Base-by-base conservation (phyloP, 768 basidiomycete genomes). In the Agrocybe chaxingu region DNA sequence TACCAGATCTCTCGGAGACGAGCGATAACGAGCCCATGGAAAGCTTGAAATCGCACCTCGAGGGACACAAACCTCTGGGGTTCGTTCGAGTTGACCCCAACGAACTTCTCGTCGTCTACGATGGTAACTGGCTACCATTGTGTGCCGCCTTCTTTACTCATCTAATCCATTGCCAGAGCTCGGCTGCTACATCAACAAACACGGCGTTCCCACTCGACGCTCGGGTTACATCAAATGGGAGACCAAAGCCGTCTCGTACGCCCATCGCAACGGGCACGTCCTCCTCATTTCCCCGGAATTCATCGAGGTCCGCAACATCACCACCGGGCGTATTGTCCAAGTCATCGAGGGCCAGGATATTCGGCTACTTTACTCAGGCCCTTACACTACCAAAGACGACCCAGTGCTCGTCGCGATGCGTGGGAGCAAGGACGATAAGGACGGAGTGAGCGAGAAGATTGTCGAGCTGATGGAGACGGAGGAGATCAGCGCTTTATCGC, bases 221-320 rank as follows among this genome's bases (percentile, higher is more conserved):
- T 74, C 70, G 3, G 75, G 78, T 0, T 90, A 80, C 62, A 78
- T 92, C 54, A 84, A 81, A 50, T 93, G 91, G 91, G 91, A 93
- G 68, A 78, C 77, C 51, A 81, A 75, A 53, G 87, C 84, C 8
- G 70, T 67, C 2, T 72, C 85, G 1, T 92, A 76, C 59, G 78
- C 82, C 8, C 66, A 79, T 40, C 81, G 87, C 10, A 78, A 79
- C 7, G 74, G 73, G 5, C 78, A 89, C 58, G 53, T 92, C 55
- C 72, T 93, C 13, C 79, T 93, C 30, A 80, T 92, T 68, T 89
- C 87, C 6, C 59, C 79, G 11, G 76, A 82, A 49, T 92, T 88
- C 63, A 75, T 93, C 59, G 91, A 93, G 63, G 71, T 92, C 24
- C 81, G 91, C 48, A 73, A 81, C 51, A 68, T 81, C 24, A 66